Evolutionary conservation across 2,329 filamentous ascomycete species (phyloP), one percentile per base, ranked within the genome.

Genomic region (Trichoderma sp.): DNA sequence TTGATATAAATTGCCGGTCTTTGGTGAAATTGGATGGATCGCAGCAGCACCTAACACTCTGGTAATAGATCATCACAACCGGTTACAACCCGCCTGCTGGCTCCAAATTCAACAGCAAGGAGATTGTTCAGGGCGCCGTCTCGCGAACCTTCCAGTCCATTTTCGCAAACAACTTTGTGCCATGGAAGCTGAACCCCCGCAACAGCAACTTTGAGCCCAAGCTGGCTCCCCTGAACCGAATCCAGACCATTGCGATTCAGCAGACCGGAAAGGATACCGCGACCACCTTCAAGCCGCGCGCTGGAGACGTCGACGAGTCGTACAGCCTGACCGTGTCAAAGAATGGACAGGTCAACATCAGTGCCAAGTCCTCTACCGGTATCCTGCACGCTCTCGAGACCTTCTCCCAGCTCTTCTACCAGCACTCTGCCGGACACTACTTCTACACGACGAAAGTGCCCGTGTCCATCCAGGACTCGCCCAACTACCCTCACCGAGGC

Each of bases 381-480:
- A 81, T 94, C 34, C 82, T 93, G 24, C 87, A 87, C 72, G 92
- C 86, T 21, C 83, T 96, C 34, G 90, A 91, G 72, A 90, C 91
- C 2, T 92, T 96, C 75, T 85, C 86, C 0, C 93, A 96, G 81
- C 86, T 96, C 18, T 96, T 96, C 81, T 95, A 88, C 80, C 78
- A 87, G 77, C 90, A 93, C 80, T 89, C 89, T 37, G 75, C 83
- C 4, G 86, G 85, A 34, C 77, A 77, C 7, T 77, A 74, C 66
- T 82, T 85, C 81, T 97, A 97, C 81, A 93, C 90, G 1, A 85
- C 85, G 0, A 79, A 87, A 52, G 91, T 90, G 1, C 94, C 94
- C 0, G 84, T 96, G 3, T 77, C 81, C 0, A 91, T 97, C 75
- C 79, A 80, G 21, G 94, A 97, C 78, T 79, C 83, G 64, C 94